These are phyloP conservation scores for Oryza punctata DNA, from an alignment of 176 grass and related monocot genomes.

Conservation along the genomic window DNA sequence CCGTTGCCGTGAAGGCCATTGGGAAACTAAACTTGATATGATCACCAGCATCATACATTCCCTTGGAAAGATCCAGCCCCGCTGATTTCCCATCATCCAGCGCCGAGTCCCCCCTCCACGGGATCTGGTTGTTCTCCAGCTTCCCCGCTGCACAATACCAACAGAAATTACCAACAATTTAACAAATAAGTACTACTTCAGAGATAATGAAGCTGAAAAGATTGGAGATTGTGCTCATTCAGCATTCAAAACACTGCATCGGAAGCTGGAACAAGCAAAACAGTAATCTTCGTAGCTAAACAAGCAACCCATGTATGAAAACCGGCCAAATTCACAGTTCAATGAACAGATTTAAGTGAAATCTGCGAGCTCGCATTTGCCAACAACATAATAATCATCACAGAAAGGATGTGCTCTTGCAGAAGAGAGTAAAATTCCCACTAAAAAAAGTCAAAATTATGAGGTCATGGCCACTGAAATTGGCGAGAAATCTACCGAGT, in stretches of 20 bases:
- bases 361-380: constrained; percentile 2
- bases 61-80: constrained; percentile 84
- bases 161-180: not conserved
- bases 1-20: constrained; percentile 84
- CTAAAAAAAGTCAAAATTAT: not conserved
- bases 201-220: not conserved
- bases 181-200: not conserved
- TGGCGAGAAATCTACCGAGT: not conserved
- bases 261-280: not conserved
- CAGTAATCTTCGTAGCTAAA: not conserved
- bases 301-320: not conserved
- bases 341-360: not conserved
- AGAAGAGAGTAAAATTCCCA: not conserved
- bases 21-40: constrained; percentile 95
- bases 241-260: not conserved
- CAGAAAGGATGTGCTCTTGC: not conserved
- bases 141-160: constrained; percentile 66
- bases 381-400: not conserved
- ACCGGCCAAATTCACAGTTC: not conserved
- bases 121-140: constrained; percentile 78
- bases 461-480: not conserved
- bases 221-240: not conserved
- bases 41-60: constrained; percentile 89
- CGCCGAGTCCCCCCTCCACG: constrained; percentile 85
- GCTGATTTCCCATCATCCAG: constrained; percentile 75